A percentile compares a stretch with the other conserved stretches of the same genome.
phyloP scores from a whole-genome alignment of 2,329 filamentous ascomycete genomes.

The Talaromyces sp. region DNA sequence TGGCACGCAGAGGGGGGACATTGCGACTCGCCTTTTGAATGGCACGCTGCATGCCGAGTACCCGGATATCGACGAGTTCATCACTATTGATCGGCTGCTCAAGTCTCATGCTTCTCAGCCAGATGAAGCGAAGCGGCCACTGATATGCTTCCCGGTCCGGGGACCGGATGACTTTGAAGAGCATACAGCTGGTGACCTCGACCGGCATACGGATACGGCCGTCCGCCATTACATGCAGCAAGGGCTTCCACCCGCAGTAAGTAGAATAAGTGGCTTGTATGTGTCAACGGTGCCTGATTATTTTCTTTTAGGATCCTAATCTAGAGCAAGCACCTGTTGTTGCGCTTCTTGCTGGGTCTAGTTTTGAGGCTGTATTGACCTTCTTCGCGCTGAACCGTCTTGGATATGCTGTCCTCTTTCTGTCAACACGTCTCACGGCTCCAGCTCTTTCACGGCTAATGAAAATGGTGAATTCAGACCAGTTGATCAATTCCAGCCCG shows the following conservation, averaged over 20 bases:
- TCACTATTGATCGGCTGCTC: not conserved
- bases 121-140: not conserved
- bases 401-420: conserved; percentile 4
- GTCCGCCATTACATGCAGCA: conserved; percentile 15
- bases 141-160: not conserved
- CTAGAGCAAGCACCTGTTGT: not conserved
- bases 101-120: not conserved
- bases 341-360: conserved; percentile 3
- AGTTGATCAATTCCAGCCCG: not conserved
- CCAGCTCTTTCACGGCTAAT: not conserved
- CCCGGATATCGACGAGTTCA: not conserved
- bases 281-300: not conserved
- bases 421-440: conserved; percentile 1
- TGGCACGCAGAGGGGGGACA: not conserved
- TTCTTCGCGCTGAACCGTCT: conserved; percentile 1
- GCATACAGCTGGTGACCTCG: conserved; percentile 23
- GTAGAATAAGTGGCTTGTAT: not conserved
- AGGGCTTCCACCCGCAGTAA: conserved; percentile 15
- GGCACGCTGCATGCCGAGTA: not conserved
- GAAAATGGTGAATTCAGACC: not conserved
- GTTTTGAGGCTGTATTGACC: not conserved
- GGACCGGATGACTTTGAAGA: conserved; percentile 18
- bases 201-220: conserved; percentile 23
- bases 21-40: not conserved
- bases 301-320: not conserved